Evolutionary conservation across 2,329 filamentous ascomycete genomes (phyloP), one percentile per base, ranked within the genome.

Genomic region (Penicillium occitanis): DNA sequence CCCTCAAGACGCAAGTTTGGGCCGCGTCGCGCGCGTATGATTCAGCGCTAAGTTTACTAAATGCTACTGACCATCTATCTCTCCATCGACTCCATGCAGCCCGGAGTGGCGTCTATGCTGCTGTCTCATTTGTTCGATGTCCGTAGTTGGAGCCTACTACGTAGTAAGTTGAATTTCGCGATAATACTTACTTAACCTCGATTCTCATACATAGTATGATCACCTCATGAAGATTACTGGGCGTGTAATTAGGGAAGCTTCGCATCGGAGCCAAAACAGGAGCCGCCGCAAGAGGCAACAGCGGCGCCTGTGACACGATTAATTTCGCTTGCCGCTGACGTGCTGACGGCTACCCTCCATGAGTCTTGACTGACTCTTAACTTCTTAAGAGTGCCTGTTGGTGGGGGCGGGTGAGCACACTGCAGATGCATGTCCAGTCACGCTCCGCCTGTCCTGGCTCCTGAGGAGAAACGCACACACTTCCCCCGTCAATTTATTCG

Each of bases 401-500:
- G 46, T 50, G 46, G 46, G 19, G 46, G 22, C 22, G 46, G 22
- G 22, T 28, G 40, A 44, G 35, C 51, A 55, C 28, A 35, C 28
- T 55, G 51, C 28, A 55, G 51, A 55, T 55, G 51, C 51, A 55
- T 35, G 30, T 55, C 51, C 5, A 30, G 51, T 55, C 53, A 57
- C 53, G 30, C 53, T 30, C 25, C 11, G 50, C 14, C 10, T 1
- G 11, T 6, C 13, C 22, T 28, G 22, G 19, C 19, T 50, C 22
- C 46, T 50, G 19, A 7, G 6, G 11, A 50, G 48, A 51, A n/a
- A 46, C 50, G 51, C 51, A n/a, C 37, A 37, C 40, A 19, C 40
- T 37, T 30, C 28, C 30, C 66, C 68, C 64, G 67, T 60, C 59
- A 66, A 70, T 67, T 70, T 71, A 70, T 71, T 73, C 69, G 70